phyloP scores from a whole-genome alignment of 2,329 filamentous ascomycete species.

The Blumeria hordei region DNA sequence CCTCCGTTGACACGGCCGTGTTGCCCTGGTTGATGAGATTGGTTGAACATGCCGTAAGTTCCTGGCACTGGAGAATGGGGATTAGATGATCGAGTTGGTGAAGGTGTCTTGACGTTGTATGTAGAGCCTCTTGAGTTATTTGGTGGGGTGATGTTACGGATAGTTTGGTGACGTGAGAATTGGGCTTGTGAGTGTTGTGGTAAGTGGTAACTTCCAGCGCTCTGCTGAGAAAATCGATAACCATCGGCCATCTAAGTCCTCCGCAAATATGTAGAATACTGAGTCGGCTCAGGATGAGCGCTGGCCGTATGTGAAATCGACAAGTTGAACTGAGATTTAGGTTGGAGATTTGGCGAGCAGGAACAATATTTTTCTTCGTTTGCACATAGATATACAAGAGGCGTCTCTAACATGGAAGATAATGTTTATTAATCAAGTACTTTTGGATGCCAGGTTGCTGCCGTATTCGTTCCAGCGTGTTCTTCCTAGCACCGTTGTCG shows the following conservation, averaged over 20 bases:
- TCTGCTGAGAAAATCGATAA: constrained; percentile 37
- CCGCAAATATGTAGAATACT: constrained; percentile 8
- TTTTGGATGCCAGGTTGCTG: background rate
- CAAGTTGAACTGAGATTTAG: constrained; percentile 5
- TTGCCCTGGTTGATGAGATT: constrained; percentile 44
- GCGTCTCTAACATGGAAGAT: constrained; percentile 11
- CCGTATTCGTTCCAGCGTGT: background rate
- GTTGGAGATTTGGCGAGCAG: constrained; percentile 12
- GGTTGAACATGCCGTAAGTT: constrained; percentile 41
- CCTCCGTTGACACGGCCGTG: constrained; percentile 55
- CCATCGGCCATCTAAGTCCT: constrained; percentile 42
- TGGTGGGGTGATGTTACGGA: constrained; percentile 20
- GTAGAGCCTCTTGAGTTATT: constrained; percentile 20
- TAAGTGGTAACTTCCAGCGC: constrained; percentile 32
- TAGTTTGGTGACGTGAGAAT: constrained; percentile 21
- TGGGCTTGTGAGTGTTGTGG: constrained; percentile 19
- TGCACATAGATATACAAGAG: constrained; percentile 14
- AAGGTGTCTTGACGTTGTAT: constrained; percentile 22
- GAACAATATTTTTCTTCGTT: constrained; percentile 14
- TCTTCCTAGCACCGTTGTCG: background rate
- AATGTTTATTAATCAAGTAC: constrained; percentile 1
- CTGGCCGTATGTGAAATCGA: constrained; percentile 5
- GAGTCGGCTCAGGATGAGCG: constrained; percentile 10
- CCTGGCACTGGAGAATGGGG: constrained; percentile 15
- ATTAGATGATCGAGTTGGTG: constrained; percentile 31